Base-by-base conservation (phyloP, 2,329 filamentous ascomycete species). In the Achaetomium macrosporum region DNA sequence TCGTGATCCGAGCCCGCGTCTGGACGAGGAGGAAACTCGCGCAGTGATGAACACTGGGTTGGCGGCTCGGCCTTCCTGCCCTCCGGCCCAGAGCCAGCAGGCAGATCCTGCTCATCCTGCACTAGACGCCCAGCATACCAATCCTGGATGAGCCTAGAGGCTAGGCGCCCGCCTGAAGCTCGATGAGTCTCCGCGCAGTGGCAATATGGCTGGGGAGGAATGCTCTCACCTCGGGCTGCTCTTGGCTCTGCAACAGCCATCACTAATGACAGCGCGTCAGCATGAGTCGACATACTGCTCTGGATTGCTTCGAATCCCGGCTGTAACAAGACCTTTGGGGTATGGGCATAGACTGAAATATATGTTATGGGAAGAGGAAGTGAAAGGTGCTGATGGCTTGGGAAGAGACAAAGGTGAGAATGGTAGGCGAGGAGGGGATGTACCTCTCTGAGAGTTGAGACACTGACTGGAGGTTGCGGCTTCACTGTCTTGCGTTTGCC, bases 101-200 rank as follows among this genome's bases (percentile, higher is more conserved):
- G 17, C 15, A 20, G 10, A 36, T 11, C 11, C 11, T 20, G 30
- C 20, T 30, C 36, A 17, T 44, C 36, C 16, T 57, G 42, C 5
- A 30, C 41, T 10, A 56, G 45, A 12, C 17, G 19, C 2, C 61
- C 61, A 10, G 45, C 46, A 36, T 56, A 51, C 53, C 53, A 61
- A 42, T 61, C 61, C 10, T 55, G 42, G 41, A 63, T 44, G 16
- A 61, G 54, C n/a, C 55, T 53, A 9, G 56, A 46, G 30, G 61
- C 57, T 36, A 63, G 36, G 13, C 50, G 53, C 4, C 56, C 56
- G 29, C 56, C 53, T 55, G 30, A 30, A 31, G 3, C 2, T 7
- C 5, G 39, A 16, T 53, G 25, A 44, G 47, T 31, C 9, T 29
- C 25, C 45, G 9, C 12, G 16, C 3, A 10, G 8, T 17, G 29